A percentile compares a stretch with the other conserved stretches of the same genome.
phyloP scores from a whole-genome alignment of 2,329 filamentous ascomycete species.

The Colletotrichum karsti region DNA sequence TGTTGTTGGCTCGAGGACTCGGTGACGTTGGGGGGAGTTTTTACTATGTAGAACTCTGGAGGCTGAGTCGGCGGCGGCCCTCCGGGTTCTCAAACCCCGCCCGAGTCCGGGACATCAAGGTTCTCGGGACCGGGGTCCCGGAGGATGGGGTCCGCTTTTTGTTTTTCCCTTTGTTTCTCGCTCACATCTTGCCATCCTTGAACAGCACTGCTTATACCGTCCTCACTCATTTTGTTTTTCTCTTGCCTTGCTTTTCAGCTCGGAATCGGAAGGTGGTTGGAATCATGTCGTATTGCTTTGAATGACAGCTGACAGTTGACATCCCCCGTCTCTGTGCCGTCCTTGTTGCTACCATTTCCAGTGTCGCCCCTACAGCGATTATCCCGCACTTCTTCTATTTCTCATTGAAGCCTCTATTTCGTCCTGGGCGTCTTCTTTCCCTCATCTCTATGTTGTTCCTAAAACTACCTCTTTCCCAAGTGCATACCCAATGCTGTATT shows the following conservation, averaged over 20 bases:
- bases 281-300: not conserved
- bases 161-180: slow-evolving; percentile 3
- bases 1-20: slow-evolving; percentile 2
- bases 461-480: not conserved
- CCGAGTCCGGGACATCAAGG: slow-evolving; percentile 13
- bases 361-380: too few species aligned
- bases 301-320: not conserved
- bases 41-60: slow-evolving; percentile 1
- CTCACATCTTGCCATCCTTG: not conserved
- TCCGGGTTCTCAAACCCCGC: slow-evolving; percentile 26
- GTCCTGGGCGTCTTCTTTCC: not conserved
- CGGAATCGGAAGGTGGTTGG: not conserved
- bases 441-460: too few species aligned
- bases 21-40: slow-evolving; percentile 1
- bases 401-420: too few species aligned
- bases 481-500: too few species aligned
- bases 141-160: not conserved
- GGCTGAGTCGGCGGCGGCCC: slow-evolving; percentile 12
- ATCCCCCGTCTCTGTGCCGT: not conserved
- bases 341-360: too few species aligned
- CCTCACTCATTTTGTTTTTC: not conserved
- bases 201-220: not conserved
- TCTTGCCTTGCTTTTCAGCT: not conserved
- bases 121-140: slow-evolving; percentile 21
- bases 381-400: too few species aligned